phyloP scores from a whole-genome alignment of 805 yeast genomes.

The Metschnikowia proteae region DNA sequence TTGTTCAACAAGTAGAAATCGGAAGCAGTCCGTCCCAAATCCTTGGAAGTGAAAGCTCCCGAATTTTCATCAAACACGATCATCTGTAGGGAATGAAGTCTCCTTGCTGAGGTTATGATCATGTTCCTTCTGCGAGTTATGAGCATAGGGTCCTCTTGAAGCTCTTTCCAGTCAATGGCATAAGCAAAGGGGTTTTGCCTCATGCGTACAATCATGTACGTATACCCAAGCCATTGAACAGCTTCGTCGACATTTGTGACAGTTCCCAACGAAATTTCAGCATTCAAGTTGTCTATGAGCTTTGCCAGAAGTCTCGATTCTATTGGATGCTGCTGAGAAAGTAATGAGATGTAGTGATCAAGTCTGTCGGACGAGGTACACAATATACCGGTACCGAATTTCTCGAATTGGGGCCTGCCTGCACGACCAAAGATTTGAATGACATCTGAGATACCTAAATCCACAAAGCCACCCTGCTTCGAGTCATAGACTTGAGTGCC shows the following conservation, averaged over 20 bases:
- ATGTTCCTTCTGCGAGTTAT: constrained; percentile 69
- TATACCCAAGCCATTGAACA: constrained; percentile 96
- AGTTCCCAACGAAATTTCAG: constrained; percentile 93
- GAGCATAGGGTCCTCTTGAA: constrained; percentile 77
- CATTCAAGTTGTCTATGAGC: constrained; percentile 88
- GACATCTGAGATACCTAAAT: constrained; percentile 92
- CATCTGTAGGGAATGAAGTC: constrained; percentile 88
- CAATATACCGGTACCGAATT: constrained; percentile 86
- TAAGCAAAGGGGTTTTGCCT: constrained; percentile 88
- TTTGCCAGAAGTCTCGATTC: constrained; percentile 79
- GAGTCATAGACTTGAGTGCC: constrained; percentile 97
- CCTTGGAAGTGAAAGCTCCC: constrained; percentile 76
- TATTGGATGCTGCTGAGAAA: constrained; percentile 94
- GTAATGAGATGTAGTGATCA: constrained; percentile 82
- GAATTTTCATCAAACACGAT: constrained; percentile 85
- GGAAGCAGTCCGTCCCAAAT: constrained; percentile 89
- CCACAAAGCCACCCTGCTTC: constrained; percentile 90
- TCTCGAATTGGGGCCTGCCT: constrained; percentile 96
- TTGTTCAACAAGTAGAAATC: constrained; percentile 86
- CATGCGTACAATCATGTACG: constrained; percentile 93
- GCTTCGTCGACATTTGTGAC: constrained; percentile 95
- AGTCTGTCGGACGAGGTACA: constrained; percentile 78
- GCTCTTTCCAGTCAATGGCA: constrained; percentile 84
- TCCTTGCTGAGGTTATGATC: constrained; percentile 75
- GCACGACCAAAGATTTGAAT: constrained; percentile 99